A percentile compares a stretch with the other conserved stretches of the same genome.
Conservation (phyloP, 139 green algal species). For the Chlamydomonas sp. region DNA sequence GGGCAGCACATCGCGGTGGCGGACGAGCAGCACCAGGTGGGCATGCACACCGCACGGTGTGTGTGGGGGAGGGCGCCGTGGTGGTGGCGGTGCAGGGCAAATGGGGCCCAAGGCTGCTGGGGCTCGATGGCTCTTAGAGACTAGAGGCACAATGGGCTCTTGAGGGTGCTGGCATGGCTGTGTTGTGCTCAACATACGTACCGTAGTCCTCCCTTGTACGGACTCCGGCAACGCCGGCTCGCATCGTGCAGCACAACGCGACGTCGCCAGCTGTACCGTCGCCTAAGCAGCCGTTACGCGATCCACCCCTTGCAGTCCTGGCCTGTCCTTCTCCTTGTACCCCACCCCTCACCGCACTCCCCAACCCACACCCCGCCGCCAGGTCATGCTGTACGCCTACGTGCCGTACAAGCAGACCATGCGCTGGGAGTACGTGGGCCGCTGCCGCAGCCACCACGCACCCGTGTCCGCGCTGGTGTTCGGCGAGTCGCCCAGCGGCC, state of each 20-base stretch:
- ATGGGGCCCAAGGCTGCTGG: too few relatives aligned
- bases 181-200: too few relatives aligned
- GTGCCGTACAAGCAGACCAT: slow-evolving; percentile 62
- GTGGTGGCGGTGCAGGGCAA: too few relatives aligned
- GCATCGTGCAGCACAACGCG: too few relatives aligned
- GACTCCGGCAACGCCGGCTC: too few relatives aligned
- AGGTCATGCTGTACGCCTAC: slow-evolving; percentile 64
- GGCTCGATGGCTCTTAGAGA: too few relatives aligned
- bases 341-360: too few relatives aligned
- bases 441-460: slow-evolving; percentile 60
- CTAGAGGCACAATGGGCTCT: too few relatives aligned
- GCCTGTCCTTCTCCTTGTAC: too few relatives aligned
- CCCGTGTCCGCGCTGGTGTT: slow-evolving; percentile 65
- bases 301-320: background rate
- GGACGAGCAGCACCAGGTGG: slow-evolving; percentile 40
- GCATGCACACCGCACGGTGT: background rate
- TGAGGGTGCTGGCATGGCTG: too few relatives aligned
- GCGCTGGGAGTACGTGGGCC: slow-evolving; percentile 79
- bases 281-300: background rate
- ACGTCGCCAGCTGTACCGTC: too few relatives aligned
- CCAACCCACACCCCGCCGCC: background rate
- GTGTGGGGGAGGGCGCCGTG: background rate
- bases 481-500: slow-evolving; percentile 64
- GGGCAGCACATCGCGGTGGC: slow-evolving; percentile 56
- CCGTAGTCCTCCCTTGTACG: too few relatives aligned